phyloP scores from a whole-genome alignment of 345 rosid genomes.

The Iberis pinnata region DNA sequence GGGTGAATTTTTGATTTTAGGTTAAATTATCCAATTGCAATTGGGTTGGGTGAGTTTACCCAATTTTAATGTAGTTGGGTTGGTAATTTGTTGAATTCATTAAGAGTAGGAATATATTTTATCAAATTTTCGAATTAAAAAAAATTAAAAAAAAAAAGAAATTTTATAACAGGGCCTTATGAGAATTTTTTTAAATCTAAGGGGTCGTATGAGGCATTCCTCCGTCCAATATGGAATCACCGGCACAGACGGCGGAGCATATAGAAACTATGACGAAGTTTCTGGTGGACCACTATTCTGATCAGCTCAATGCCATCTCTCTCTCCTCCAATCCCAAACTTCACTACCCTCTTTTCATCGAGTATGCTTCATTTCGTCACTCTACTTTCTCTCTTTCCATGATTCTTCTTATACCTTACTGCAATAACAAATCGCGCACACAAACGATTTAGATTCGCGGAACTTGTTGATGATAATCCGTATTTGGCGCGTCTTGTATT shows the following conservation, averaged over 20 bases:
- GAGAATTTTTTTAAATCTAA: no score
- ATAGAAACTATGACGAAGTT: constrained; percentile 50
- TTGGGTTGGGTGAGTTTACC: no score
- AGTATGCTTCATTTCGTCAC: constrained; percentile 30
- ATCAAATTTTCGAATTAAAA: no score
- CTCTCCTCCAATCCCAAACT: constrained; percentile 68
- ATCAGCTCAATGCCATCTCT: constrained; percentile 58
- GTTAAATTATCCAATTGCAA: no score
- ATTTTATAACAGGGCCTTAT: no score
- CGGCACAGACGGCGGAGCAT: constrained; percentile 26
- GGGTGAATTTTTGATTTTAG: no score
- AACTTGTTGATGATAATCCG: constrained; percentile 60
- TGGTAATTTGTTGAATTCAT: no score
- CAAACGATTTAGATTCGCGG: constrained; percentile 48
- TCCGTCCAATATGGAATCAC: constrained; percentile 24
- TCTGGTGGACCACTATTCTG: constrained; percentile 45
- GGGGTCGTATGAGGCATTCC: no score
- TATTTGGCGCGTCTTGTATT: constrained; percentile 51
- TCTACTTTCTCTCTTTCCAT: neutral
- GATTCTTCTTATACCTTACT: neutral
- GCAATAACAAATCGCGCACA: no score
- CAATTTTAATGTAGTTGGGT: no score
- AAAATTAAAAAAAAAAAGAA: no score
- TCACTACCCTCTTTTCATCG: constrained; percentile 67
- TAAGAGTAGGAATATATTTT: no score